Base-by-base conservation (phyloP, 2,329 filamentous ascomycete species). In the Aspergillus spinulosporus region DNA sequence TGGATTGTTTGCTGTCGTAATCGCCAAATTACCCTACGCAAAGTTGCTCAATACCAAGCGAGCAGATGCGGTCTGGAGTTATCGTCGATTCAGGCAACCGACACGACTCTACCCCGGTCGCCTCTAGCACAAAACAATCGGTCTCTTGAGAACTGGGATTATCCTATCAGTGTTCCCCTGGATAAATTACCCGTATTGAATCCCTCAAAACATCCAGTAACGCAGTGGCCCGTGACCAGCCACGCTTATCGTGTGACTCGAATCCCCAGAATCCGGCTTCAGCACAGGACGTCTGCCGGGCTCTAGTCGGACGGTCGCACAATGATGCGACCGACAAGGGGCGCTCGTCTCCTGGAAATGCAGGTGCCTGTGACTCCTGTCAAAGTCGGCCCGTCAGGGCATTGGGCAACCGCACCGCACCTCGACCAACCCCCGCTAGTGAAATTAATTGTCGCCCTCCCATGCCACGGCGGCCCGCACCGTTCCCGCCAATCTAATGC, bases 391-490 rank as follows among this genome's bases (percentile, higher is more conserved):
- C 54, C 48, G 54, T 62, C 59, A 62, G 57, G 21, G 59, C 57
- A 52, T 60, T 62, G 61, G 61, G 62, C 58, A 62, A 62, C 60
- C 58, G 56, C 56, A 57, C 48, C 45, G 37, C 50, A 45, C 21
- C 34, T 51, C 58, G 51, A 57, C 60, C 58, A 52, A 43, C 50
- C 56, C 59, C 59, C 56, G 54, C 21, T 21, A 62, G 57, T 62
- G 40, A 52, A 52, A 52, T 52, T 45, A 62, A 58, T 61, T 60
- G 31, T 45, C 44, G 44, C 62, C 59, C 60, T 63, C 21, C 21
- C 21, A 65, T 62, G 62, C 64, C 59, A 66, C 57, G 62, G 21
- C 66, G 64, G 65, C 52, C 64, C 65, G 65, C 64, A 54, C 66
- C 66, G 65, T 64, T 66, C 64, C 65, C 65, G 64, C 62, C 62